Evolutionary conservation across 2,329 filamentous ascomycete genomes (phyloP), one percentile per base, ranked within the genome.

Genomic region (Alternaria triticina): DNA sequence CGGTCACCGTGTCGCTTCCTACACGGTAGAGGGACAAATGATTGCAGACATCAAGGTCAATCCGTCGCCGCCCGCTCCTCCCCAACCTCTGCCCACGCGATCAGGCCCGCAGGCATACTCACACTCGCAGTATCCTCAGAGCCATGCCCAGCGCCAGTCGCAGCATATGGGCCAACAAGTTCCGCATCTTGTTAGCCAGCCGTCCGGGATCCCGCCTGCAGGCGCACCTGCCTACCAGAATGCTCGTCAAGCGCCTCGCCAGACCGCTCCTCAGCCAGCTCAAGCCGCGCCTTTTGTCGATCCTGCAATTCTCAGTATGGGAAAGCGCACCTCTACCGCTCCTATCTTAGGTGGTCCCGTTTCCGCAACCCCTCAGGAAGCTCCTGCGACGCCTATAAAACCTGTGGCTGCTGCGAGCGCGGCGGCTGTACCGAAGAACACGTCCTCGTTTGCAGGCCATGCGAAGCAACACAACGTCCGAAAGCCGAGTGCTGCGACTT

Each of bases 301-400:
- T 72, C 93, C 93, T 11, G 93, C 93, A 4, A 96, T 96, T 59
- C 77, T 96, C 49, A 94, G 92, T 75, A 87, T 92, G 76, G 79
- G 79, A 20, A 83, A 78, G 63, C 70, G 72, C 72, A 64, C 79
- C 71, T 54, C 77, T 73, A 50, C 71, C 17, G 67, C 68, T 30
- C 69, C 68, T 55, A 60, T 71, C 4, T 58, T 62, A 13, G 65
- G 65, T 20, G 71, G 73, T 43, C 45, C 70, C 13, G 60, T 70
- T 30, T 57, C 69, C 45, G 68, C 70, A 28, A 67, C 68, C 23
- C 75, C 76, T 3, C 77, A 77, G 54, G 78, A 80, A 67, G 80
- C 78, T 15, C 79, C 82, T 17, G 79, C 82, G 7, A 83, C 81
- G 23, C 82, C 82, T 0, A 79, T 83, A 59, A 83, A 83, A 67